A percentile compares a stretch with the other conserved stretches of the same genome.
phyloP scores from a whole-genome alignment of 169 alveolate species.

The Plasmodium fragile region DNA sequence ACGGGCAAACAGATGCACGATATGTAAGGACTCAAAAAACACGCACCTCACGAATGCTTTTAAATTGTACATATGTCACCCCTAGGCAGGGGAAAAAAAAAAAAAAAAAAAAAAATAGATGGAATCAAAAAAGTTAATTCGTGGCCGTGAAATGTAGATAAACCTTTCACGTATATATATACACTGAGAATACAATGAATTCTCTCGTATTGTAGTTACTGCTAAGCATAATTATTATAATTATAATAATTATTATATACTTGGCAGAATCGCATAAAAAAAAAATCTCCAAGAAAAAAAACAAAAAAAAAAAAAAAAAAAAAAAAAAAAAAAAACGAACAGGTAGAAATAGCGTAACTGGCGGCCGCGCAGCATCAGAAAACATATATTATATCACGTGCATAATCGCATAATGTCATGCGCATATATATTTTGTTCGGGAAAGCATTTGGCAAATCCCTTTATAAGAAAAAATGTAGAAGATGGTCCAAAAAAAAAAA shows the following conservation, averaged over 20 bases:
- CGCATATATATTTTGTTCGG: not conserved
- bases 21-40: not conserved
- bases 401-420: not conserved
- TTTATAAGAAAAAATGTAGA: constrained; percentile 9
- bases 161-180: not conserved
- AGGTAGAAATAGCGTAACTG: not conserved
- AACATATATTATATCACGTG: not conserved
- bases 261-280: not conserved
- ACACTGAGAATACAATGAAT: not conserved
- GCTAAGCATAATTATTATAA: not conserved
- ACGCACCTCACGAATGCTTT: not conserved
- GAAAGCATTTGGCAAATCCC: not conserved
- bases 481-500: not conserved
- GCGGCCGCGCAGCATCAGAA: not conserved
- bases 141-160: not conserved
- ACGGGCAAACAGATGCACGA: not conserved
- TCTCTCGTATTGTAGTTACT: not conserved
- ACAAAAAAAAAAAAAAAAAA: constrained; percentile 3
- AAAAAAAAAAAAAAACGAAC: not conserved
- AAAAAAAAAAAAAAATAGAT: not conserved
- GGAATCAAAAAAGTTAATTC: not conserved
- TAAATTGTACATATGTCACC: not conserved
- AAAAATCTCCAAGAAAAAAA: not conserved
- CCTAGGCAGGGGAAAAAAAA: not conserved
- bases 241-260: not conserved